Evolutionary conservation across 352 stramenopile species (phyloP).

Genomic region (Phytophthora boehmeriae): DNA sequence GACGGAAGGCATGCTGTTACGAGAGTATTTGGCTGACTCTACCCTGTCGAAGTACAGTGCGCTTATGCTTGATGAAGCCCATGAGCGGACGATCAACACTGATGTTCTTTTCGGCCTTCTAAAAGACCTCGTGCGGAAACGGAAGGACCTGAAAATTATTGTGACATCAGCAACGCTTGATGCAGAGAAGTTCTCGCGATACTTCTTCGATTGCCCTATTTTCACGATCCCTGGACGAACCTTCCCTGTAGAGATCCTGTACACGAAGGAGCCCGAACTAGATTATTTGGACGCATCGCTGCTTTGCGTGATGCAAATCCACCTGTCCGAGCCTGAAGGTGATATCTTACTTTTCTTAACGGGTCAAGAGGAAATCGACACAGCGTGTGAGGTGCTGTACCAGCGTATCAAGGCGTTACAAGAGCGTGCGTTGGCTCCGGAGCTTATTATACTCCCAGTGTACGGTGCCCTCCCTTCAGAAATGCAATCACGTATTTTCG

Average conservation of each 20-base stretch:
- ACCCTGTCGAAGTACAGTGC: conserved; percentile 94
- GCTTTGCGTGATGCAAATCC: conserved; percentile 99
- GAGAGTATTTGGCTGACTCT: conserved; percentile 98
- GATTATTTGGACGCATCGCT: conserved; percentile 99
- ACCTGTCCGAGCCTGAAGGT: conserved; percentile 96
- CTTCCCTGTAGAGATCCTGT: conserved; percentile 98
- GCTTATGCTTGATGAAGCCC: conserved; percentile 98
- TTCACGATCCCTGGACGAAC: conserved; percentile 99
- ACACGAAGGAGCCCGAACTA: conserved; percentile 98
- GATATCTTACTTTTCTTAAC: conserved; percentile 99
- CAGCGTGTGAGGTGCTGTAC: conserved; percentile 97
- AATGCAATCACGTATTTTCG: conserved; percentile 99
- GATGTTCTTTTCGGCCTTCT: conserved; percentile 98
- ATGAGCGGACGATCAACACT: conserved; percentile 98
- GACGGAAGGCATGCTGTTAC: conserved; percentile 99
- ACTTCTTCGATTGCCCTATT: conserved; percentile 98
- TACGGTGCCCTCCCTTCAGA: conserved; percentile 98
- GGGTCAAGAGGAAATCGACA: conserved; percentile 99
- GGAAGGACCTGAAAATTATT: conserved; percentile 91
- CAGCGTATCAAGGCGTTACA: conserved; percentile 97
- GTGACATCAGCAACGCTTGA: conserved; percentile 96
- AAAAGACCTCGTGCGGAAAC: conserved; percentile 86
- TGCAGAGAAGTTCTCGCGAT: conserved; percentile 97
- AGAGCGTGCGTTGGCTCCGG: conserved; percentile 92
- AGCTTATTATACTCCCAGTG: conserved; percentile 98